Conservation (phyloP, 2,329 filamentous ascomycete species). For the Nakataea oryzae region DNA sequence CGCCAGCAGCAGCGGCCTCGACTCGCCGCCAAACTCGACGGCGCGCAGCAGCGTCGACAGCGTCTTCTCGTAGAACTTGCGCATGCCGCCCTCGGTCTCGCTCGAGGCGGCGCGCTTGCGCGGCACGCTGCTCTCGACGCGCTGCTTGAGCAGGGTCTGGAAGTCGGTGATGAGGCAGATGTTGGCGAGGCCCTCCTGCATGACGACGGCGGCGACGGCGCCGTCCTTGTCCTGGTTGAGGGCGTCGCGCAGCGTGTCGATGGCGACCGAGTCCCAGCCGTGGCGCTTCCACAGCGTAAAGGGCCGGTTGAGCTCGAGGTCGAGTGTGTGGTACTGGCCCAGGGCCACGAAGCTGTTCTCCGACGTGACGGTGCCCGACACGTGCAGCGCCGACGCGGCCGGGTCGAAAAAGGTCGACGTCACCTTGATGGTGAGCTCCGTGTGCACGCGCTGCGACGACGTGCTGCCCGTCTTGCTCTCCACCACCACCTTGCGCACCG, state of each 20-base stretch:
- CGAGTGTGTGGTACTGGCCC: constrained; percentile 52
- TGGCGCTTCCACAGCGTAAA: constrained; percentile 80
- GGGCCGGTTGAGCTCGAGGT: constrained; percentile 77
- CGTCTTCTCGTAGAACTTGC: constrained; percentile 68
- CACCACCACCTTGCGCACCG: constrained; percentile 42
- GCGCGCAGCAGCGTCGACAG: constrained; percentile 67
- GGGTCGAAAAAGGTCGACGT: constrained; percentile 50
- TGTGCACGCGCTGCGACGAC: constrained; percentile 40
- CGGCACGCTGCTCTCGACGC: constrained; percentile 56
- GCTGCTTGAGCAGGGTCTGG: constrained; percentile 64
- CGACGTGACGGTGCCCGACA: constrained; percentile 41
- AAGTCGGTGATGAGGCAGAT: constrained; percentile 75
- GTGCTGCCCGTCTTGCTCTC: constrained; percentile 35
- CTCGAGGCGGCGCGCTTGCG: constrained; percentile 55
- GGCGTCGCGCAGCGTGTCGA: constrained; percentile 68
- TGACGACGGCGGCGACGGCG: constrained; percentile 79
- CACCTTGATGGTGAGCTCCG: constrained; percentile 45
- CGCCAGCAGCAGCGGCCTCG: constrained; percentile 70
- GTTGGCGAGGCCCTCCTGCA: constrained; percentile 81
- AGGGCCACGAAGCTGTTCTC: constrained; percentile 43
- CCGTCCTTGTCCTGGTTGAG: constrained; percentile 70
- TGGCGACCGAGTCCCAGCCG: constrained; percentile 85
- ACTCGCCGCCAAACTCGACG: constrained; percentile 56
- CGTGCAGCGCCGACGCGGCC: constrained; percentile 40
- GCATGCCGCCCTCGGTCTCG: constrained; percentile 61